Conservation (phyloP, 768 basidiomycete genomes). For the Cystofilobasidium ferigula region DNA sequence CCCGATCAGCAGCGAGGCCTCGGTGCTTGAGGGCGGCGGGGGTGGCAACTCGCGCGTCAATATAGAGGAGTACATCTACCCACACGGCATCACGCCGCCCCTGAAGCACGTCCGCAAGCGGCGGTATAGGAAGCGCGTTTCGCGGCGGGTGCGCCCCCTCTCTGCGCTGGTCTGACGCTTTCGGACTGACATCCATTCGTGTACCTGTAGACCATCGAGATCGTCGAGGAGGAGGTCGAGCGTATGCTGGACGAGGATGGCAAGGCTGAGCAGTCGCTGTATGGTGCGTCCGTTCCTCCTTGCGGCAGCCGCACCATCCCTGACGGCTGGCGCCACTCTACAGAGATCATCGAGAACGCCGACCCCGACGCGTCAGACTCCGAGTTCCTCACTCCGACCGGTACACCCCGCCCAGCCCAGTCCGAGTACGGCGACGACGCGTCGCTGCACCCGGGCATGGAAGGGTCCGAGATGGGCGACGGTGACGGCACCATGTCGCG, state of each 20-base stretch:
- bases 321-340: neutral
- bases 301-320: slow-evolving; percentile 5
- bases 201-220: slow-evolving; percentile 66
- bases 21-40: slow-evolving; percentile 58
- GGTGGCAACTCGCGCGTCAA: slow-evolving; percentile 58
- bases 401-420: neutral
- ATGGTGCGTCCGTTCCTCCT: slow-evolving; percentile 44
- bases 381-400: slow-evolving; percentile 45
- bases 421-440: neutral
- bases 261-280: slow-evolving; percentile 61
- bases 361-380: slow-evolving; percentile 84
- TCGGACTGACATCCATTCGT: neutral
- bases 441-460: neutral
- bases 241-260: slow-evolving; percentile 70
- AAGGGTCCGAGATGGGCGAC: slow-evolving; percentile 22
- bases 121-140: slow-evolving; percentile 80
- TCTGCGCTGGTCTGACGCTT: neutral
- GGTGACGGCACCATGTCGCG: neutral
- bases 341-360: slow-evolving; percentile 77
- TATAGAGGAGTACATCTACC: slow-evolving; percentile 94
- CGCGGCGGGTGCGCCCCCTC: slow-evolving; percentile 52
- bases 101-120: slow-evolving; percentile 80
- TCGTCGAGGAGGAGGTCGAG: slow-evolving; percentile 86
- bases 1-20: slow-evolving; percentile 43
- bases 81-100: slow-evolving; percentile 89